Evolutionary conservation across 345 rosid species (phyloP).

Genomic region (Lenwebbia sp.): DNA sequence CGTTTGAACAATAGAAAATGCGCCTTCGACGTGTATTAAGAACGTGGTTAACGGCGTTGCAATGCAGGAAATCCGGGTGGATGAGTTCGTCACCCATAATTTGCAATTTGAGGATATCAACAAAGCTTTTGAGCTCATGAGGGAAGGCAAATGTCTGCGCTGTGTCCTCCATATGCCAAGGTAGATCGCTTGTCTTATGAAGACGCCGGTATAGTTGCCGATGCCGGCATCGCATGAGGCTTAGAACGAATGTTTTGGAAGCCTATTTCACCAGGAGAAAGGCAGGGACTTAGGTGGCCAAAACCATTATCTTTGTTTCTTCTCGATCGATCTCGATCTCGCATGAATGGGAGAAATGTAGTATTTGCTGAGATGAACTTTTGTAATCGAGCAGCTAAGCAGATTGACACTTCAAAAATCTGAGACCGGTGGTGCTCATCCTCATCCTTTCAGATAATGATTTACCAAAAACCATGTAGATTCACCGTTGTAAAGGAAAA

Average conservation of each 20-base stretch:
- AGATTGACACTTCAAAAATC: neutral
- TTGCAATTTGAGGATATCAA: constrained; percentile 65
- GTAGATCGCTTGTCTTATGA: neutral
- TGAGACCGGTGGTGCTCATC: neutral
- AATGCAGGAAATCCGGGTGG: constrained; percentile 62
- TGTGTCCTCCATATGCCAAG: constrained; percentile 74
- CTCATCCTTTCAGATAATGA: neutral
- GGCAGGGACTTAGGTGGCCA: neutral
- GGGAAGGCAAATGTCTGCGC: constrained; percentile 71
- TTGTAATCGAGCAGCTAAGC: neutral
- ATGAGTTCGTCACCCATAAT: constrained; percentile 65
- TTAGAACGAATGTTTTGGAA: neutral
- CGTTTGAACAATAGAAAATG: too few species aligned
- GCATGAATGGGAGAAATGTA: neutral
- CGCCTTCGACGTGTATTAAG: neutral
- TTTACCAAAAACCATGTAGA: neutral
- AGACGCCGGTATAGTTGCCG: neutral
- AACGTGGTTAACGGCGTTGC: neutral
- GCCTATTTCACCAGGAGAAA: neutral
- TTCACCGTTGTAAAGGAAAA: neutral
- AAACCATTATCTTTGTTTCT: neutral
- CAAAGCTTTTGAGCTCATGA: constrained; percentile 69
- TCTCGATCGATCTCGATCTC: neutral
- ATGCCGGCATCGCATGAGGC: neutral
- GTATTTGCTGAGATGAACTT: neutral